A percentile compares a stretch with the other conserved stretches of the same genome.
Evolutionary conservation across 192 early-diverging fungal genomes (phyloP).

Genomic region (Geosiphon pyriformis): DNA sequence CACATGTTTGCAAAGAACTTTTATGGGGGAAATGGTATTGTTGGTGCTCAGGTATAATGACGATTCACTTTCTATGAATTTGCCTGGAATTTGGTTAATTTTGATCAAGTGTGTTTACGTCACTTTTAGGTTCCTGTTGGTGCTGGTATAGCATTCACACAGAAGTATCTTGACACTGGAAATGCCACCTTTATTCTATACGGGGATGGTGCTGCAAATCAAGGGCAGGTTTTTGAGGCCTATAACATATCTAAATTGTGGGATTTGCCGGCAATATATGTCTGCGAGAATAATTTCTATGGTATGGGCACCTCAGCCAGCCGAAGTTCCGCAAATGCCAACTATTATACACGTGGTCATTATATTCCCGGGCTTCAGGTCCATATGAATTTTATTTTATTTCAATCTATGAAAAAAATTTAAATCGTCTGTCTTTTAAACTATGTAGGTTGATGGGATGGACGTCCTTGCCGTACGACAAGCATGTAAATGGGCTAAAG

Average conservation of each 20-base stretch:
- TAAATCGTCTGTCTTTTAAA: conserved; percentile 25
- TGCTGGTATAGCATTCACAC: conserved; percentile 82
- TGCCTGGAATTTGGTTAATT: conserved; percentile 22
- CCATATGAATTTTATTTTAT: not conserved
- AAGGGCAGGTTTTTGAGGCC: conserved; percentile 98
- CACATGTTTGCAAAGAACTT: conserved; percentile 97
- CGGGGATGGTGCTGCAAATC: conserved; percentile 97
- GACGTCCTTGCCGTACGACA: conserved; percentile 89
- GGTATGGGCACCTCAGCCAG: conserved; percentile 93
- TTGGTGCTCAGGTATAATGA: conserved; percentile 80
- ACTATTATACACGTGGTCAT: conserved; percentile 93
- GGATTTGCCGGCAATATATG: conserved; percentile 88
- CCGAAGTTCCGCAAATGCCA: conserved; percentile 88
- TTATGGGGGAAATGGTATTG: conserved; percentile 99
- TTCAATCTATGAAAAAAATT: not conserved
- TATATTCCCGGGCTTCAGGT: conserved; percentile 94
- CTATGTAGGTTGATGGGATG: conserved; percentile 74
- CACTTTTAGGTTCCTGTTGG: conserved; percentile 60
- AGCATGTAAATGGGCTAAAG: conserved; percentile 78
- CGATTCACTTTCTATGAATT: not conserved
- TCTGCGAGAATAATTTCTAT: conserved; percentile 99
- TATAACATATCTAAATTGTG: conserved; percentile 99
- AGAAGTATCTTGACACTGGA: conserved; percentile 79
- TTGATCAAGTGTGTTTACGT: not conserved
- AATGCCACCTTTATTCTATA: conserved; percentile 88